Base-by-base conservation (phyloP, 2,329 filamentous ascomycete genomes). In the Bipolaris victoriae region DNA sequence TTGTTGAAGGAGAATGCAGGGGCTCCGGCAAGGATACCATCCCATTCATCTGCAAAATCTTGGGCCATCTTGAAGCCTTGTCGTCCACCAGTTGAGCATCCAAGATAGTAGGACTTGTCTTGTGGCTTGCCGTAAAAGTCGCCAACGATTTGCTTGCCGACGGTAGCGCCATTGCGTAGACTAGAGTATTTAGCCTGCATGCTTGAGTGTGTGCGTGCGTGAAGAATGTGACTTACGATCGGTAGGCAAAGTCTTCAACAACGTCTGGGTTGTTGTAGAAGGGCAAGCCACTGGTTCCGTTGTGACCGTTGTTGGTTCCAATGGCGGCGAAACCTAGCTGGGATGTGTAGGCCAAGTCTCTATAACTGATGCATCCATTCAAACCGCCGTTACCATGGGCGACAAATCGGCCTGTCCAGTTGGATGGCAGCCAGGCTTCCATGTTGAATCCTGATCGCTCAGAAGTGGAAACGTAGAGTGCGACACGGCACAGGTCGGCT, bases 241-340 rank as follows among this genome's bases (percentile, higher is more conserved):
- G 74, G 55, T 79, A 82, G 9, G 78, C 80, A 60, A 82, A 84
- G 58, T 84, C 82, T 35, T 76, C 73, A 1, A 83, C 63, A 7
- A 82, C 74, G 16, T 80, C 80, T 0, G 76, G 67, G 20, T 81
- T 80, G 16, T 78, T 72, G 48, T 79, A 78, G 60, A 84, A 83
- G 0, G 79, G 72, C 22, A 68, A 52, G n/a, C 81, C 82, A 3
- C 74, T 77, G 5, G 73, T 77, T 7, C 78, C 78, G 50, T 80
- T 77, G 54, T 80, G 78, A 1, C 78, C 78, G 24, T 76, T 79
- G 62, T 80, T 79, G 2, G 74, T 75, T 10, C 74, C 75, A 5
- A 79, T 76, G 11, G 73, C 66, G 0, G 78, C 74, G 49, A 80
- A 80, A 1, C 78, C 78, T 29, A 76, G 65, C 9, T 63, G 63